A percentile compares a stretch with the other conserved stretches of the same genome.
Evolutionary conservation across 2,329 filamentous ascomycete species (phyloP).

Genomic region (Microdochium paspali): DNA sequence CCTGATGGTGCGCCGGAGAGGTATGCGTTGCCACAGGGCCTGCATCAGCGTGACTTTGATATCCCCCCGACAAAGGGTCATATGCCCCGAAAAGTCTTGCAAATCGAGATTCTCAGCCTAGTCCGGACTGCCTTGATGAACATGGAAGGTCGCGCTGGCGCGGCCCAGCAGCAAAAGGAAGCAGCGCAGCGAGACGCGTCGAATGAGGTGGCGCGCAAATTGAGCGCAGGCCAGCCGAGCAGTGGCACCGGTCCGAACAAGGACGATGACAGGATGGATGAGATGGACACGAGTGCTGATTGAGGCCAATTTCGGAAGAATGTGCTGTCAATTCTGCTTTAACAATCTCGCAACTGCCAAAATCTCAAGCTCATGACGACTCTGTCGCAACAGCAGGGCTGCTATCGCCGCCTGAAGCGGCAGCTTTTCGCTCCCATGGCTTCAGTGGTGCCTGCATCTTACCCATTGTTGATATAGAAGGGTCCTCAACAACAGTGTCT

Average conservation of each 20-base stretch:
- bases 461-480: slow-evolving; percentile 25
- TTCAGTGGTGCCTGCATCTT: slow-evolving; percentile 22
- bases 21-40: background rate
- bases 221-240: background rate
- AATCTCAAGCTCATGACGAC: background rate
- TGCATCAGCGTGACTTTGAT: background rate
- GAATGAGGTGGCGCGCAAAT: background rate
- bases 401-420: slow-evolving; percentile 1
- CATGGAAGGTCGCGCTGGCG: background rate
- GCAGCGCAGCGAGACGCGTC: background rate
- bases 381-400: slow-evolving; percentile 1
- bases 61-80: background rate
- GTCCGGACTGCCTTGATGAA: background rate
- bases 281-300: background rate
- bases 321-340: too few relatives aligned
- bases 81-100: background rate
- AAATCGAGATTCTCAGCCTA: background rate
- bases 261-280: background rate
- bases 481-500: slow-evolving; percentile 56
- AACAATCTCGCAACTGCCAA: background rate
- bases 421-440: slow-evolving; percentile 59
- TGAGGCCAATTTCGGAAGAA: background rate
- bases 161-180: background rate
- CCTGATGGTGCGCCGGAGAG: background rate
- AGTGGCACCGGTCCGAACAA: background rate